Base-by-base conservation (phyloP, 371 early-diverging fungal species). In the Chytridiales sp. region DNA sequence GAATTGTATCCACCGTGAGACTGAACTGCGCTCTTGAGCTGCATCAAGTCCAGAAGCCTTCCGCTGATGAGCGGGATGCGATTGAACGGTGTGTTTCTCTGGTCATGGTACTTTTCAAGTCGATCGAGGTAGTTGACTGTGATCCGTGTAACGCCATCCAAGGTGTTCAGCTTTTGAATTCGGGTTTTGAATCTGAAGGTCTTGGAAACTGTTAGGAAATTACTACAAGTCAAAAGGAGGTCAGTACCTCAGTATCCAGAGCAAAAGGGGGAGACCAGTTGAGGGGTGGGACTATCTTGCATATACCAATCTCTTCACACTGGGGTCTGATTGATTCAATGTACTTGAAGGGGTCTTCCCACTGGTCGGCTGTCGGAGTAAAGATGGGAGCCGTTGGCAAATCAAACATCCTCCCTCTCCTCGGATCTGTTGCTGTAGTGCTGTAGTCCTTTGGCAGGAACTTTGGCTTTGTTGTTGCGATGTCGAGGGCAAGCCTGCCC, bases 221-320 rank as follows among this genome's bases (percentile, higher is more conserved):
- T 31, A 35, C 31, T 17, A 39, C 27, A 61, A 42, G 67, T 49
- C 58, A 49, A 17, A 30, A 41, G 44, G 22, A n/a, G 15, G 53
- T 47, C 4, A 15, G 59, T n/a, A 91, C 94, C 85, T 90, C 79
- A 34, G 89, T 87, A 57, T 96, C 91, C 42, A 95, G 70, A 26
- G 86, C 74, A 75, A 95, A 95, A 9, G 81, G 81, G 47, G 94
- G 92, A 32, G 81, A 80, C 85, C 93, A 97, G 21, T 79, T 82
- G 24, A 62, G 66, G 8, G 98, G 97, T 42, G 98, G 98, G 34
- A 94, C 83, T 61, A 97, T 88, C 74, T 97, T 97, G 64, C 88
- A 84, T 59, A 96, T 87, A 24, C 98, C 98, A 32, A 83, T 84
- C 58, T 80, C 60, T 70, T 92, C 92, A 40, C 87, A 95, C 65